Conservation (phyloP, 2,329 filamentous ascomycete species). For the Lithohypha guttulata region DNA sequence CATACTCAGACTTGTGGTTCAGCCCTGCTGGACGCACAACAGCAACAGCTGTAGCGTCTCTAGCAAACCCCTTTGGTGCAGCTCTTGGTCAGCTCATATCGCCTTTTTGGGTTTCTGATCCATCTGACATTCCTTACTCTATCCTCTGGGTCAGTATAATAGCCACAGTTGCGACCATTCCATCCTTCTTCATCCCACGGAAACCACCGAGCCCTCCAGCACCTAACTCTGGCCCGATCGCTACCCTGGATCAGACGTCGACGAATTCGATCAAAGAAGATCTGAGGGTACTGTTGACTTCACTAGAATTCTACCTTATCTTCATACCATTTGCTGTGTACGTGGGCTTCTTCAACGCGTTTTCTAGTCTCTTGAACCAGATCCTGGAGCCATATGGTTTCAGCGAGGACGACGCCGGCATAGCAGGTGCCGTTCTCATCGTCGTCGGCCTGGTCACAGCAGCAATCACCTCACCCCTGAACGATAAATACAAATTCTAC, state of each 20-base stretch:
- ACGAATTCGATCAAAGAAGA: constrained; percentile 43
- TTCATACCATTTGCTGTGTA: constrained; percentile 72
- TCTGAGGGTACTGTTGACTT: constrained; percentile 45
- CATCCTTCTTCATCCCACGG: constrained; percentile 70
- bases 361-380: constrained; percentile 81
- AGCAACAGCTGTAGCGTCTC: constrained; percentile 71
- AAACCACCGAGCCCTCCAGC: constrained; percentile 65
- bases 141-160: constrained; percentile 79
- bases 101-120: constrained; percentile 58
- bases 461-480: constrained; percentile 66
- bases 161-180: constrained; percentile 57
- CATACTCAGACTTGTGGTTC: constrained; percentile 94
- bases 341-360: constrained; percentile 86
- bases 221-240: constrained; percentile 34
- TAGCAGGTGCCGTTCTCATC: constrained; percentile 81
- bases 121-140: constrained; percentile 62
- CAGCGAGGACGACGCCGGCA: constrained; percentile 72
- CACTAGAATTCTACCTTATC: constrained; percentile 68
- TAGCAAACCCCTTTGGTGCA: constrained; percentile 84
- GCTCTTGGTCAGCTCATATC: constrained; percentile 80
- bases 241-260: constrained; percentile 41
- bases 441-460: constrained; percentile 70
- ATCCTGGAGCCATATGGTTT: constrained; percentile 80
- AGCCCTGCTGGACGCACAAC: constrained; percentile 70
- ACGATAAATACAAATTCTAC: constrained; percentile 76